These are phyloP conservation scores for Diaporthe velutina DNA, from an alignment of 2,329 filamentous ascomycete genomes.

Conservation along the genomic window DNA sequence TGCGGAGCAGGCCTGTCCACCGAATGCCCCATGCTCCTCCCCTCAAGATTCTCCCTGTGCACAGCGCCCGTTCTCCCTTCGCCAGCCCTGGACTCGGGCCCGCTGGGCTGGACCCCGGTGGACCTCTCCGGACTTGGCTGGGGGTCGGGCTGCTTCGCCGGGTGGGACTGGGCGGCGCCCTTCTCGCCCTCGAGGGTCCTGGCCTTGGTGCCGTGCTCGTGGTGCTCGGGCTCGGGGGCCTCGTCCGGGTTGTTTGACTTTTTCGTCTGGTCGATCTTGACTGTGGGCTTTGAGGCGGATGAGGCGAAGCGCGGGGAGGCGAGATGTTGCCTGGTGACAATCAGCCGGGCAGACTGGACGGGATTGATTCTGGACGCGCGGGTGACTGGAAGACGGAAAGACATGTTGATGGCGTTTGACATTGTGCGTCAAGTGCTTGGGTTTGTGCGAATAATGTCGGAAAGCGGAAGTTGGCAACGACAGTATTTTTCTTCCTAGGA, in stretches of 20 bases:
- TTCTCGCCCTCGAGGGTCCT: not conserved
- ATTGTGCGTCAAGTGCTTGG: not conserved
- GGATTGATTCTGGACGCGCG: too few relatives aligned
- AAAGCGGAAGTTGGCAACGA: not conserved
- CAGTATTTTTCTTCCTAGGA: not conserved
- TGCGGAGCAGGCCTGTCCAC: not conserved
- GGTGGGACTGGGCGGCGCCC: not conserved
- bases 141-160: not conserved
- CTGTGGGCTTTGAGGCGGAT: not conserved
- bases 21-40: conserved; percentile 1
- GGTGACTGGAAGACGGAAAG: not conserved
- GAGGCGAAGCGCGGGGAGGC: not conserved
- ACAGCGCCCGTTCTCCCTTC: not conserved
- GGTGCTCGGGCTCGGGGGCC: not conserved
- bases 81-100: not conserved
- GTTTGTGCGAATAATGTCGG: not conserved
- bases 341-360: too few relatives aligned
- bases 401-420: not conserved
- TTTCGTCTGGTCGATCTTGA: conserved; percentile 4
- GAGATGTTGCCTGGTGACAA: not conserved
- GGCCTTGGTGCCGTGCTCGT: not conserved
- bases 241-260: conserved; percentile 1
- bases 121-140: not conserved
- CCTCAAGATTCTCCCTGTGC: not conserved
- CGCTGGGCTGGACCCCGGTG: not conserved